A percentile compares a stretch with the other conserved stretches of the same genome.
phyloP scores from a whole-genome alignment of 2,329 filamentous ascomycete species.

The Neophaeococcomyces mojaviensis region DNA sequence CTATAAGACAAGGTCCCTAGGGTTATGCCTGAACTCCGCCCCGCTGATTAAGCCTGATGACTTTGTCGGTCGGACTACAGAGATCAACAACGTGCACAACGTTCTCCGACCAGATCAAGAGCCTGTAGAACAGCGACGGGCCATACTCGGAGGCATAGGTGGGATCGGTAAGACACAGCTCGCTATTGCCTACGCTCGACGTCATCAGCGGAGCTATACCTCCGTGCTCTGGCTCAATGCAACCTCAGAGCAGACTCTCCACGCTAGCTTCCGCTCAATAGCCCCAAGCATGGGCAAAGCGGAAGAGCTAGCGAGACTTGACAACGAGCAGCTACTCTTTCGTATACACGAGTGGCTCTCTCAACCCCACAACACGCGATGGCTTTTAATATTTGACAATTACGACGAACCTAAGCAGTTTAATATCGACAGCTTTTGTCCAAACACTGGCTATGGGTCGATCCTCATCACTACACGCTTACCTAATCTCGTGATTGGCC shows the following conservation, averaged over 20 bases:
- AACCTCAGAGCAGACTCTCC: conserved; percentile 31
- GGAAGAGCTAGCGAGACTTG: not conserved
- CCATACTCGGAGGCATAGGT: conserved; percentile 36
- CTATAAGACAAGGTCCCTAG: too few species aligned
- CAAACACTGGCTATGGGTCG: conserved; percentile 14
- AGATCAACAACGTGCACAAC: conserved; percentile 12
- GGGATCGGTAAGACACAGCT: too few species aligned
- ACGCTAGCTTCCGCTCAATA: conserved; percentile 24
- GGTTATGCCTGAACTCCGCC: not conserved
- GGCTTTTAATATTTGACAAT: conserved; percentile 24
- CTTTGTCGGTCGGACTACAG: conserved; percentile 12
- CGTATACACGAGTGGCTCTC: conserved; percentile 14
- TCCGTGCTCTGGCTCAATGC: conserved; percentile 40
- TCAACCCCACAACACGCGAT: conserved; percentile 14
- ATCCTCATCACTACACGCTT: conserved; percentile 21
- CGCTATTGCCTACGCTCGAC: conserved; percentile 31
- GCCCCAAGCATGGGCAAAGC: conserved; percentile 6
- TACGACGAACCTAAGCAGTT: conserved; percentile 17
- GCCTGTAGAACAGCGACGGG: not conserved
- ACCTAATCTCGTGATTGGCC: conserved; percentile 9
- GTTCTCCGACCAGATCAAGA: conserved; percentile 8
- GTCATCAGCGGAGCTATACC: conserved; percentile 30
- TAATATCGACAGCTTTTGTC: conserved; percentile 13
- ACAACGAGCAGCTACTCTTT: conserved; percentile 3
- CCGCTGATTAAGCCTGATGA: not conserved